phyloP scores from a whole-genome alignment of 257 asterid genomes.

The Solanum etuberosum region DNA sequence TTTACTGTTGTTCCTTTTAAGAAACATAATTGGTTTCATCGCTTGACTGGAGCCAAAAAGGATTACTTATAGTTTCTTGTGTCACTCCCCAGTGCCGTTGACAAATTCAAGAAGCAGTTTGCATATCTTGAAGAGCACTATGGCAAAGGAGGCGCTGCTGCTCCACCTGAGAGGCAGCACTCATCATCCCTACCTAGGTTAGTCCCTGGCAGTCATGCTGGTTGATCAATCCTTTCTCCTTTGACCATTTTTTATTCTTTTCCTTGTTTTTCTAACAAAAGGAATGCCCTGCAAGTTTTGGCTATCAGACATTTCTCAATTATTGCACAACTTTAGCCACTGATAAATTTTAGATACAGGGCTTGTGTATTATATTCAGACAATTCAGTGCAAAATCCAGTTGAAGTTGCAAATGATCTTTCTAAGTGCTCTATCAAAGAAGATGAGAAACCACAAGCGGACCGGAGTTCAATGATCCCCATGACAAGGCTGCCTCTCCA shows the following conservation, averaged over 20 bases:
- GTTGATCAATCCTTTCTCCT: background rate
- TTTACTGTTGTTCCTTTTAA: background rate
- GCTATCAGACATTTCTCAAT: background rate
- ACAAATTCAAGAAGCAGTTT: constrained; percentile 93
- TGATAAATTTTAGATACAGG: constrained; percentile 33
- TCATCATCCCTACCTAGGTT: constrained; percentile 93
- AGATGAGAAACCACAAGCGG: constrained; percentile 45
- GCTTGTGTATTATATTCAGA: constrained; percentile 61
- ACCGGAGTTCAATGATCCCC: constrained; percentile 43
- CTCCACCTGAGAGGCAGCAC: constrained; percentile 88
- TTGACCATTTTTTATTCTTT: background rate
- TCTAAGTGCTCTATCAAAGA: constrained; percentile 71
- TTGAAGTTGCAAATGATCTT: constrained; percentile 49
- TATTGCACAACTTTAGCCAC: background rate
- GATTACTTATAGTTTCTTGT: background rate
- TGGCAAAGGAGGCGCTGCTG: constrained; percentile 55
- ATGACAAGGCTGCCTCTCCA: constrained; percentile 68
- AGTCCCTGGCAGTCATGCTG: background rate
- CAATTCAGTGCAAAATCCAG: constrained; percentile 35
- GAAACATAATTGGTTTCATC: background rate
- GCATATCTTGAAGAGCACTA: constrained; percentile 91
- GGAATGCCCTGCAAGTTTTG: background rate
- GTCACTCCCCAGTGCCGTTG: constrained; percentile 62
- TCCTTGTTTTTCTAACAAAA: background rate
- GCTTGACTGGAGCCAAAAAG: background rate